Evolutionary conservation across 805 yeast genomes (phyloP), one percentile per base, ranked within the genome.

Genomic region (Suhomyces canberraensis): DNA sequence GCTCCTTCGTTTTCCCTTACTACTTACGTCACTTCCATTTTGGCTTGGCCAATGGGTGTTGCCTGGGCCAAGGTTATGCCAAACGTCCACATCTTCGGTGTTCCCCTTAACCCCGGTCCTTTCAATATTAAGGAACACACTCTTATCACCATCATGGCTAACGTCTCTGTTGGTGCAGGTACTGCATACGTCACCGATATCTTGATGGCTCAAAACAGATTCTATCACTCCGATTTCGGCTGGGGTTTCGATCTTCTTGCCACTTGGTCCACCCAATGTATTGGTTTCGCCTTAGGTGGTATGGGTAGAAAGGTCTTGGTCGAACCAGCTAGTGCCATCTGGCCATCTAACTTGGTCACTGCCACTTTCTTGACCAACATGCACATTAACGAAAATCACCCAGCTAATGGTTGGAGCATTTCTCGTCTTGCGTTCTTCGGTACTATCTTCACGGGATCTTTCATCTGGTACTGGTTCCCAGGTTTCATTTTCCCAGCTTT

Each of bases 281-380:
- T 83, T 35, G 89, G 90, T 8, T 78, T 78, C 44, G 81, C 84
- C 18, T 56, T 79, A 35, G 86, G 85, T 29, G 90, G 90, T 20
- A 36, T 82, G 39, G 65, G 75, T 27, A 66, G 82, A 45, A 70
- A 75, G 45, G 64, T 79, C 24, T 66, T 83, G 42, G 81, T 83
- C 11, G 73, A 74, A 40, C 83, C 88, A 4, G 71, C 81, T 4
- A 64, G 77, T n/a, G 75, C 80, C 58, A 69, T 81, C 35, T 84
- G 90, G 90, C 91, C 91, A 4, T 58, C 76, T 2, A 73, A 73
- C 49, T 66, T 84, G 52, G 84, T 80, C 35, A 68, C 79, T 4
- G 51, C 78, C 18, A 78, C 84, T 16, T 71, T 80, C 46, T 54
- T 61, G 67, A 75, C 61, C 64, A 76, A 51, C 69, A 73, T 59